phyloP scores from a whole-genome alignment of 225 moss, liverwort and hornwort genomes.

The Physcomitrellopsis africana region DNA sequence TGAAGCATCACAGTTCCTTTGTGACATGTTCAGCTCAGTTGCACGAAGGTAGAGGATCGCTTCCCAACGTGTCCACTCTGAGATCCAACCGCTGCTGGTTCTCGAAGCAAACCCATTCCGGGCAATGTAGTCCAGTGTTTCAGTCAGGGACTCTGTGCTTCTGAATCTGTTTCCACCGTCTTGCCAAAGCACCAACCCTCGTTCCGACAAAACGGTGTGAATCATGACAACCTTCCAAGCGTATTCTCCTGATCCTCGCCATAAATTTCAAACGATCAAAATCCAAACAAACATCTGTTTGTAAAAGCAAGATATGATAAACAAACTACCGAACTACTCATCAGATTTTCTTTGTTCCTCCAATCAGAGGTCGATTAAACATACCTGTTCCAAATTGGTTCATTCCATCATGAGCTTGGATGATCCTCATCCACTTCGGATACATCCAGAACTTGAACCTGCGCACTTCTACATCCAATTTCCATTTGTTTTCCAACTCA shows the following conservation, averaged over 20 bases:
- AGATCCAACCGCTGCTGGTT: slow-evolving; percentile 16
- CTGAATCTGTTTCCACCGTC: slow-evolving; percentile 36
- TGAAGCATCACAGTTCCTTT: slow-evolving; percentile 52
- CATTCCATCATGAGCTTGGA: slow-evolving; percentile 24
- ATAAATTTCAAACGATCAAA: background rate
- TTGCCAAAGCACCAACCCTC: slow-evolving; percentile 35
- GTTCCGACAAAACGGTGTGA: slow-evolving; percentile 45
- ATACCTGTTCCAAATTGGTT: slow-evolving; percentile 11
- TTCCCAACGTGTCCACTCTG: slow-evolving; percentile 30
- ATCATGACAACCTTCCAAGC: slow-evolving; percentile 70
- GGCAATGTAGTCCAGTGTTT: slow-evolving; percentile 12
- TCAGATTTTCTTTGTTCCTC: background rate
- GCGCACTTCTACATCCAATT: slow-evolving; percentile 43
- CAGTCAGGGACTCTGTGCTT: background rate
- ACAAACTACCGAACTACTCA: background rate
- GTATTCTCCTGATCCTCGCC: slow-evolving; percentile 50
- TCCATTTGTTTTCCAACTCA: slow-evolving; percentile 37
- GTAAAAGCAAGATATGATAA: background rate
- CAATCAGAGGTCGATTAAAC: background rate
- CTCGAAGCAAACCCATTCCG: slow-evolving; percentile 43
- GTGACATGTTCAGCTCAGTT: background rate
- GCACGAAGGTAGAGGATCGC: slow-evolving; percentile 44
- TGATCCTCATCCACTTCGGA: slow-evolving; percentile 59
- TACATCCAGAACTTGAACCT: slow-evolving; percentile 47
- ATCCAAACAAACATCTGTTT: background rate